phyloP scores from a whole-genome alignment of 2,329 filamentous ascomycete genomes.

The Hypoxylon sp. region DNA sequence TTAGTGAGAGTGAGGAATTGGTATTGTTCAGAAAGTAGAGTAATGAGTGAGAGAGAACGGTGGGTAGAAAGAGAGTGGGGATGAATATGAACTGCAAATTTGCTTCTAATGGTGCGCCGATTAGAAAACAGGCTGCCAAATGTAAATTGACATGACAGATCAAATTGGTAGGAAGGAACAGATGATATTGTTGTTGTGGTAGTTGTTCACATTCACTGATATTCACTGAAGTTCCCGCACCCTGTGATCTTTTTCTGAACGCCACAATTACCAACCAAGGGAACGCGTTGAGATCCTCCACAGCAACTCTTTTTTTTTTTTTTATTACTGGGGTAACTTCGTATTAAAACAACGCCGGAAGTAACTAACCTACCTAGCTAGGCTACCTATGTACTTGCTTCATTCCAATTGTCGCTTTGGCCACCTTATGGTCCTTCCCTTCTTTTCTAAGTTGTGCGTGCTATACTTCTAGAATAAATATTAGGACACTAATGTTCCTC shows the following conservation, averaged over 20 bases:
- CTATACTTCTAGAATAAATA: not conserved
- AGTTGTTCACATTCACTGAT: slow-evolving; percentile 1
- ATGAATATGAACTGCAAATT: too few species aligned
- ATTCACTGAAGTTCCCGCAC: not conserved
- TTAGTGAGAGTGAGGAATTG: not conserved
- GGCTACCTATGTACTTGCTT: too few species aligned
- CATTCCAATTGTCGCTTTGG: not conserved
- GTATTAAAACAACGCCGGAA: not conserved
- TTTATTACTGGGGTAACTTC: not conserved
- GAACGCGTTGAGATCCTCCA: not conserved
- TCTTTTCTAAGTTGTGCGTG: not conserved
- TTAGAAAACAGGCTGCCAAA: not conserved
- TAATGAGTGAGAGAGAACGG: not conserved
- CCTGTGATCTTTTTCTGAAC: not conserved
- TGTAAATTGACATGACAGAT: not conserved
- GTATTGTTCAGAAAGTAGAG: not conserved
- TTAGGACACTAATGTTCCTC: not conserved
- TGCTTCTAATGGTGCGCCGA: not conserved
- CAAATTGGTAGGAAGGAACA: not conserved
- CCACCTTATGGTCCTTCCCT: not conserved
- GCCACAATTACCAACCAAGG: not conserved
- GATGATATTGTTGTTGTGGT: not conserved
- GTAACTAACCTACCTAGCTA: too few species aligned
- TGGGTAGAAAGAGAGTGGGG: not conserved
- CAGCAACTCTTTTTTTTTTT: not conserved